These are phyloP conservation scores for Chlorociboria aeruginascens DNA, from an alignment of 495 filamentous ascomycete species.

Conservation along the genomic window DNA sequence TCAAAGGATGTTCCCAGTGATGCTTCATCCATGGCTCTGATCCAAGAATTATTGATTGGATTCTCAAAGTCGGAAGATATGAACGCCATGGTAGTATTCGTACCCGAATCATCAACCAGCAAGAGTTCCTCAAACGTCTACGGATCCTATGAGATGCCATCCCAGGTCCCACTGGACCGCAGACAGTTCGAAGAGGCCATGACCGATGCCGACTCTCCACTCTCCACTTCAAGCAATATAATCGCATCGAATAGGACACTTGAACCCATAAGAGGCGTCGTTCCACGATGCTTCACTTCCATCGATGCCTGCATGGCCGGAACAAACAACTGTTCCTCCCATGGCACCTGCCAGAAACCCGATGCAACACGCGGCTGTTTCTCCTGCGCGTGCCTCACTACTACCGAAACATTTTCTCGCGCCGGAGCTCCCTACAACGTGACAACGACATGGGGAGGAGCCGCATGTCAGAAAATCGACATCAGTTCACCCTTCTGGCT, in stretches of 20 bases:
- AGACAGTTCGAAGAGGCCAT: constrained; percentile 15
- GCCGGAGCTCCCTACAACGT: not conserved
- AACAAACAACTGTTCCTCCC: constrained; percentile 65
- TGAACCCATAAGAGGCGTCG: constrained; percentile 8
- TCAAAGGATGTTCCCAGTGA: no score
- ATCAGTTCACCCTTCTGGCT: constrained; percentile 81
- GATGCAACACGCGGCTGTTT: constrained; percentile 46
- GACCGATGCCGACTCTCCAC: constrained; percentile 1
- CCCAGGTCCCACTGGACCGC: constrained; percentile 3
- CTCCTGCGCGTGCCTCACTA: constrained; percentile 55
- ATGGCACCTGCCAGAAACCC: constrained; percentile 50
- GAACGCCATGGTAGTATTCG: constrained; percentile 13
- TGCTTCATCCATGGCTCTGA: not conserved
- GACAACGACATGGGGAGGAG: constrained; percentile 57
- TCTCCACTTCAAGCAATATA: constrained; percentile 1
- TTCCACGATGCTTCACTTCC: constrained; percentile 46
- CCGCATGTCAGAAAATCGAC: constrained; percentile 86
- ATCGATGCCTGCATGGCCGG: constrained; percentile 43
- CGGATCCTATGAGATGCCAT: constrained; percentile 15
- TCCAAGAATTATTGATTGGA: constrained; percentile 6
- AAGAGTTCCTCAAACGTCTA: constrained; percentile 7
- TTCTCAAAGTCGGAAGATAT: constrained; percentile 13
- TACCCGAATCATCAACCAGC: constrained; percentile 12
- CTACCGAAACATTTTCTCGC: constrained; percentile 30
- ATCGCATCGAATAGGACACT: not conserved